phyloP scores from a whole-genome alignment of 1,284 basidiomycete genomes.

The Termitomyces sp. region DNA sequence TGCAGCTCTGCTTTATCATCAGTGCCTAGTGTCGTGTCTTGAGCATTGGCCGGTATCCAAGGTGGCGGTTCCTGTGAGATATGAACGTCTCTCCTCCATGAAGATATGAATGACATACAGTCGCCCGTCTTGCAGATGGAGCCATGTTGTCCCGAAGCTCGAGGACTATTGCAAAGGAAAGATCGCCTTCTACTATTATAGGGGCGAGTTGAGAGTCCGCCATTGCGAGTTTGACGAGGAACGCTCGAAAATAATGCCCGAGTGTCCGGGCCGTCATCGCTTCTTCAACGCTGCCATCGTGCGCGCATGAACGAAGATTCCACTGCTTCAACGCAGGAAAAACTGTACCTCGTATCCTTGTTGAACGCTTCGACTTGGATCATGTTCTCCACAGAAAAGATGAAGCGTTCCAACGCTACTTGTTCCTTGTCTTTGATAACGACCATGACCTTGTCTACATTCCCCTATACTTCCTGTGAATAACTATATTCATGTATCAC shows the following conservation, averaged over 20 bases:
- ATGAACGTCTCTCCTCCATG: not conserved
- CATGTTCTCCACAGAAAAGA: slow-evolving; percentile 72
- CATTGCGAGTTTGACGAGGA: slow-evolving; percentile 80
- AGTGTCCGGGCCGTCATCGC: slow-evolving; percentile 63
- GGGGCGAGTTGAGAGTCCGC: slow-evolving; percentile 70
- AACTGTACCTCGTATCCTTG: slow-evolving; percentile 53
- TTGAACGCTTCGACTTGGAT: slow-evolving; percentile 64
- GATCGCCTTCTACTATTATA: slow-evolving; percentile 49
- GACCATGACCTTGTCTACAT: slow-evolving; percentile 69
- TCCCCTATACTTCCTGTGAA: slow-evolving; percentile 42
- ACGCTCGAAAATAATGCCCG: slow-evolving; percentile 77
- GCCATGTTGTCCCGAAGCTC: slow-evolving; percentile 72
- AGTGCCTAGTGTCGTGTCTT: slow-evolving; percentile 59
- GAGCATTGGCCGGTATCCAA: slow-evolving; percentile 67
- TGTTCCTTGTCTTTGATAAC: slow-evolving; percentile 78
- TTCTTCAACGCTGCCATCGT: slow-evolving; percentile 53
- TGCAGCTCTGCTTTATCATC: slow-evolving; percentile 59
- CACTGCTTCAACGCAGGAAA: not conserved
- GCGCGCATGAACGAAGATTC: not conserved
- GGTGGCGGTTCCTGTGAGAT: slow-evolving; percentile 53
- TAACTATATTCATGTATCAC: slow-evolving; percentile 1
- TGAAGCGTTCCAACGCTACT: slow-evolving; percentile 73
- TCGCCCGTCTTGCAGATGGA: slow-evolving; percentile 49
- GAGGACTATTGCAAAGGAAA: slow-evolving; percentile 78
- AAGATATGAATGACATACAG: slow-evolving; percentile 28